Conservation (phyloP, 2,329 filamentous ascomycete species). For the Colletotrichum echinochloae region DNA sequence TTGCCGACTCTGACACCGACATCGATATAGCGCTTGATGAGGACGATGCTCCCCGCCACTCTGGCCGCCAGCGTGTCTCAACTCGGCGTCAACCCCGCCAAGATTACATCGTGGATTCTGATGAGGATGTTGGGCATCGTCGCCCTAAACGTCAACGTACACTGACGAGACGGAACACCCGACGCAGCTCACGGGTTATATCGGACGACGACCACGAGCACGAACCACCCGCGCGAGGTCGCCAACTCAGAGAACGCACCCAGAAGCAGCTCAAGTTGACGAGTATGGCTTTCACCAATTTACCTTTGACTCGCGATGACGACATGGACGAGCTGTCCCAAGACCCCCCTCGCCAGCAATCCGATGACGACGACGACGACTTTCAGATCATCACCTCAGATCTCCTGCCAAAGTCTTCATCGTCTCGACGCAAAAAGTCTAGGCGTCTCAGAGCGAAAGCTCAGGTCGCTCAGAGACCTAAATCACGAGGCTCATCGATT, state of each 20-base stretch:
- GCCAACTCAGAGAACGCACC: constrained; percentile 42
- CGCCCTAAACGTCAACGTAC: constrained; percentile 30
- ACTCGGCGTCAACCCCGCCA: constrained; percentile 7
- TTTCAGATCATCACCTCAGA: constrained; percentile 55
- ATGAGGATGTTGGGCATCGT: constrained; percentile 22
- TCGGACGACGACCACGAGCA: constrained; percentile 21
- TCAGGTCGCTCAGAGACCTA: constrained; percentile 36
- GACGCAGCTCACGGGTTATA: neutral
- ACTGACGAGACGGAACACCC: constrained; percentile 8
- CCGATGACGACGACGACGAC: constrained; percentile 48
- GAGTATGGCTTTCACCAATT: constrained; percentile 45
- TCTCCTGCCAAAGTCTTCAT: constrained; percentile 41
- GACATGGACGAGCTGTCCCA: constrained; percentile 49
- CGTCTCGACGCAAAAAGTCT: constrained; percentile 37
- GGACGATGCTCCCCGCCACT: constrained; percentile 13
- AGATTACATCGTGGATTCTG: constrained; percentile 3
- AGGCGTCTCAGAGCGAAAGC: constrained; percentile 42
- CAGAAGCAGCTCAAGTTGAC: constrained; percentile 45
- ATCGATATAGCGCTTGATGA: constrained; percentile 24
- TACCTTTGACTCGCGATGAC: constrained; percentile 26
- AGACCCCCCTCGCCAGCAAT: constrained; percentile 44
- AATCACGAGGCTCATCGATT: constrained; percentile 58
- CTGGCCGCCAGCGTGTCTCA: constrained; percentile 10
- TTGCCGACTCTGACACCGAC: constrained; percentile 5
- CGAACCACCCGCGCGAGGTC: constrained; percentile 11